Evolutionary conservation across 176 grass and related monocot genomes (phyloP).

Genomic region (Hyparrhenia diplandra): DNA sequence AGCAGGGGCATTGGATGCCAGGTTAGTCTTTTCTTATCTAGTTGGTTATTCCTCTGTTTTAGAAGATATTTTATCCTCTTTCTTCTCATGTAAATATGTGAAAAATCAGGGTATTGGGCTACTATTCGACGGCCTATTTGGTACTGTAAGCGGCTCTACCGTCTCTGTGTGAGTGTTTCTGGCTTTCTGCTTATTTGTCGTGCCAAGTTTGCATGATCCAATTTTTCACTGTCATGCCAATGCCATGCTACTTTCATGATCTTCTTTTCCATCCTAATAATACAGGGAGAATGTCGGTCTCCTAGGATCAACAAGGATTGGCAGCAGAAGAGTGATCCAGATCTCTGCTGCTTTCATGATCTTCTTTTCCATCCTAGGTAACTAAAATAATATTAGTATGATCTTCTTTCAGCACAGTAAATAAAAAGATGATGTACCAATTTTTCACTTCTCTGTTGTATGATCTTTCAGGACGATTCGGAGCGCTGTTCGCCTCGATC

Average conservation of each 20-base stretch:
- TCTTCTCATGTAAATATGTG: background rate
- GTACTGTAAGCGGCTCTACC: conserved; percentile 59
- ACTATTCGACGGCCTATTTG: conserved; percentile 65
- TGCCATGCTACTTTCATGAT: no score
- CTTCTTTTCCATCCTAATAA: no score
- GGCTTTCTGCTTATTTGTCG: background rate
- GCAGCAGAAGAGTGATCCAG: conserved; percentile 75
- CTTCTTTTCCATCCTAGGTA: conserved; percentile 73
- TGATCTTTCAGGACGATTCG: conserved; percentile 51
- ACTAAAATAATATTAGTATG: background rate
- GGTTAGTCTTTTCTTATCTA: conserved; percentile 32
- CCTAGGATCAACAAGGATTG: conserved; percentile 81
- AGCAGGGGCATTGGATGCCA: conserved; percentile 88
- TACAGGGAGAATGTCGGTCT: conserved; percentile 79
- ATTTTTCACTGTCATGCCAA: background rate
- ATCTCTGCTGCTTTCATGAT: conserved; percentile 91
- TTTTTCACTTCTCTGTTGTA: no score
- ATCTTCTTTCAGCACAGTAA: background rate
- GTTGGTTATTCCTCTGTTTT: background rate
- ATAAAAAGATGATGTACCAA: background rate
- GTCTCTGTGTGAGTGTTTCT: conserved; percentile 75
- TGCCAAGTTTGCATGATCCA: background rate
- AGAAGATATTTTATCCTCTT: background rate
- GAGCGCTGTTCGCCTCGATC: conserved; percentile 76
- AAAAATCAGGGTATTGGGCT: conserved; percentile 62